Evolutionary conservation across 2,329 filamentous ascomycete genomes (phyloP).

Genomic region (Oidium heveae): DNA sequence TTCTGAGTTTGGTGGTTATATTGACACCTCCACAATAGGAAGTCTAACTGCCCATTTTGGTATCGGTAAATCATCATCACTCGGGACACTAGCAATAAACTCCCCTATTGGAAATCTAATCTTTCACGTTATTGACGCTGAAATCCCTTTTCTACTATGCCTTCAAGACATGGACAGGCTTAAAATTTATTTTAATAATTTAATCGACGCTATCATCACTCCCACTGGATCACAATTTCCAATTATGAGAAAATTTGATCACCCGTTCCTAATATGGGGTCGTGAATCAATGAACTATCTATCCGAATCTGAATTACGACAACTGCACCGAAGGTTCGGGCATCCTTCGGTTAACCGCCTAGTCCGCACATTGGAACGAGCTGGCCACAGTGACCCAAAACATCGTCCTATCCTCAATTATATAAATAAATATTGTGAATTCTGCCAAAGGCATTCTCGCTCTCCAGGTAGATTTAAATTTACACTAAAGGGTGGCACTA

Average conservation of each 20-base stretch:
- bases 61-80: background rate
- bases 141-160: background rate
- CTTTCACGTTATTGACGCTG: background rate
- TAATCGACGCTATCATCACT: background rate
- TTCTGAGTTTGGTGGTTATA: background rate
- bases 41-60: background rate
- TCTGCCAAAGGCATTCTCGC: background rate
- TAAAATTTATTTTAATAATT: background rate
- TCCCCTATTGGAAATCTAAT: background rate
- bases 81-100: background rate
- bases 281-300: background rate
- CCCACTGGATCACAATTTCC: background rate
- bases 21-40: background rate
- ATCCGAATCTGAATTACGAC: background rate
- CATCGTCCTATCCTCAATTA: background rate
- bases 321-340: background rate
- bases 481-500: background rate
- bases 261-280: background rate
- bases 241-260: background rate
- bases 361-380: background rate
- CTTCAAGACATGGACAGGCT: background rate
- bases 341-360: background rate
- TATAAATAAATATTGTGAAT: background rate
- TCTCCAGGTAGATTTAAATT: constrained; percentile 1
- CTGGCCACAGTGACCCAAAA: background rate